Evolutionary conservation across 495 filamentous ascomycete species (phyloP).

Genomic region (Chaetomium fimeti): DNA sequence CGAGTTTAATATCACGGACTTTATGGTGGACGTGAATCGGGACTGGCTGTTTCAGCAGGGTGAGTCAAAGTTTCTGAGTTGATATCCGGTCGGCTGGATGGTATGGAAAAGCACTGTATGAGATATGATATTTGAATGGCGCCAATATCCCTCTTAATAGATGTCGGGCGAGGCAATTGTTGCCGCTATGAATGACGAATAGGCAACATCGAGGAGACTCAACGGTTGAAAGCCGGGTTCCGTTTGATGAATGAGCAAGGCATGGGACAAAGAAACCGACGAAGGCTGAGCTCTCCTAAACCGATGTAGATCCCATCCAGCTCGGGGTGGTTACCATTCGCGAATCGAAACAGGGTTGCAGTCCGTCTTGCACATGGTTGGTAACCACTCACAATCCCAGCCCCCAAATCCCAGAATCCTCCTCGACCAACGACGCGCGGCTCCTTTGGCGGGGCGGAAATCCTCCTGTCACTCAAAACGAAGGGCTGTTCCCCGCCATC

Average conservation of each 20-base stretch:
- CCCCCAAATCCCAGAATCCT: too few species aligned
- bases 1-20: slow-evolving; percentile 66
- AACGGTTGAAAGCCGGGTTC: too few species aligned
- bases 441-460: background rate
- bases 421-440: background rate
- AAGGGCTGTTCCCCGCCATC: background rate
- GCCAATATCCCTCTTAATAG: too few species aligned
- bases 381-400: background rate
- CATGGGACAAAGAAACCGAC: too few species aligned
- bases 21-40: slow-evolving; percentile 61
- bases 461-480: background rate
- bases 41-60: slow-evolving; percentile 60
- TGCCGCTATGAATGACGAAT: too few species aligned
- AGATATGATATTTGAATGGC: slow-evolving; percentile 17
- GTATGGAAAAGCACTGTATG: background rate
- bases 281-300: too few species aligned
- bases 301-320: too few species aligned
- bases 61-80: slow-evolving; percentile 31
- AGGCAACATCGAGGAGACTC: too few species aligned
- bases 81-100: slow-evolving; percentile 5
- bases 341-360: background rate
- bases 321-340: too few species aligned
- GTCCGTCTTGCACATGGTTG: background rate
- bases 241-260: too few species aligned
- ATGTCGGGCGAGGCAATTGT: too few species aligned